Evolutionary conservation across 768 basidiomycete species (phyloP), one percentile per base, ranked within the genome.

Genomic region (Mycena kentingensis): DNA sequence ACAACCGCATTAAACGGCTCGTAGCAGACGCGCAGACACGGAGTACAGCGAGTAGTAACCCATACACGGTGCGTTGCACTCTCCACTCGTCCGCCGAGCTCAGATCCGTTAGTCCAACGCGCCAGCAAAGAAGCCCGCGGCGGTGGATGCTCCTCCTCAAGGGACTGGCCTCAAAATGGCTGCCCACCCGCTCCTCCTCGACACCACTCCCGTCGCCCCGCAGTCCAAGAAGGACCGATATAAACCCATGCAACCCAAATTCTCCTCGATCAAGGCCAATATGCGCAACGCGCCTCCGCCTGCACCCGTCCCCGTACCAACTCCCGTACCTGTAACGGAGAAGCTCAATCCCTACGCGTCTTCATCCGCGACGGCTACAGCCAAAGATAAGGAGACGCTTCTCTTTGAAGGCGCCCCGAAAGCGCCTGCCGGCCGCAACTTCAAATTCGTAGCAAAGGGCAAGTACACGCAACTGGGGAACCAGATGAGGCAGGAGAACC

Each of bases 171-270:
- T 94, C 47, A 90, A 90, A 67, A 93, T 94, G 89, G 85, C 90
- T 2, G 92, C 92, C 0, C 93, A 95, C 67, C 93, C 93, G 2
- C 74, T 94, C 21, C 69, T 96, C 22, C 76, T 94, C 31, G 91
- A 93, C 38, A 79, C 75, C 4, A 80, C 86, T 0, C 74, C 81
- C 6, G 63, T 72, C 3, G 72, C 78, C 3, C 80, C 79, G 3
- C 85, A 86, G 69, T 86, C 85, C 24, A 90, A 90, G 71, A 93
- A 95, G 69, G 92, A 97, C 68, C 75, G 89, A 55, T 97, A 97
- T 71, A 96, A 95, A 67, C 93, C 96, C 16, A 98, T 99, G 95
- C 94, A 95, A 58, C 97, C 97, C 44, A 99, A 99, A 70, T 99
- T 98, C 68, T 91, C 95, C 0, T 92, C 93, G 3, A 94, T 96